Base-by-base conservation (phyloP, 139 green algal species). In the Coelastrella sp. region DNA sequence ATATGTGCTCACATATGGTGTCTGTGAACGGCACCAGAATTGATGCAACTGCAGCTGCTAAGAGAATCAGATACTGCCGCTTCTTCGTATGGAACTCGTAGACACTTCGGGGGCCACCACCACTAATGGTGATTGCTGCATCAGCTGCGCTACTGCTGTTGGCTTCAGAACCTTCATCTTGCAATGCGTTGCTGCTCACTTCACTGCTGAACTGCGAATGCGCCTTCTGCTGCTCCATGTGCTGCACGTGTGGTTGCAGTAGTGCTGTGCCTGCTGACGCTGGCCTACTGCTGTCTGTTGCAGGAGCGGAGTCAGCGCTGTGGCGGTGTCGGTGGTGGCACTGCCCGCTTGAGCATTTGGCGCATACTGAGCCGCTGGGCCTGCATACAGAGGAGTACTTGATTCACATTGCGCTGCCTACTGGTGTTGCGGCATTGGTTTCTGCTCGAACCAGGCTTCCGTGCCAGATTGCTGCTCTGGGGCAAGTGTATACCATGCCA, bases 1-100 rank as follows among this genome's bases (percentile, higher is more conserved):
- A 60, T 59, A 7, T 17, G 20, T 4, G 59, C 58, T 75, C 59
- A 86, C 80, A 86, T 19, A 75, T 74, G 16, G 80, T 59, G 59
- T 60, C 66, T 68, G 68, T 80, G 23, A 83, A 71, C 3, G 85
- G 85, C 58, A 90, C 73, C 22, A 90, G 73, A 23, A 90, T 90
- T n/a, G 73, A 77, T 64, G 85, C 85, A 14, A 90, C 22, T 4
- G 85, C 73, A n/a, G 74, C 73, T n/a, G 59, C 74, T 7, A 90
- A 23, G 14, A 90, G 85, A 8, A 90, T 80, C 20, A 60, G 19
- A 73, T 83, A 60, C 5, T 23, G 58, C 57, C 56, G 17, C n/a
- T n/a, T 54, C 5, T 74, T 56, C 2, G 8, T 90, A 16, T 71
- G 73, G 8, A 84, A 17, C 7, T 90, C 73, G 23, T 90, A 90